Evolutionary conservation across 2,329 filamentous ascomycete species (phyloP).

Genomic region (Penicillium sp.): DNA sequence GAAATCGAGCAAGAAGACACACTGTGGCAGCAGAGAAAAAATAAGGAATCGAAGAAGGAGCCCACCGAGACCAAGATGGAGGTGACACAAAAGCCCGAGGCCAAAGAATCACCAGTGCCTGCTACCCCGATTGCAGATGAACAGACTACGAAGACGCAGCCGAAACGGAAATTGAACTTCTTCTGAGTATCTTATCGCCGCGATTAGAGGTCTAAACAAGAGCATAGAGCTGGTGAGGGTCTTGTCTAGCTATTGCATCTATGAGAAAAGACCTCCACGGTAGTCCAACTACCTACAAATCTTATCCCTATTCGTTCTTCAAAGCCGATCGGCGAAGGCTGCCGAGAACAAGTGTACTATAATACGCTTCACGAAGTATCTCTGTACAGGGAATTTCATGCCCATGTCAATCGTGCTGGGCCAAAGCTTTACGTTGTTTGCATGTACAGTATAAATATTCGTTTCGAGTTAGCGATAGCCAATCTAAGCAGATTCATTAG

Average conservation of each 20-base stretch:
- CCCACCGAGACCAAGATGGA: slow-evolving; percentile 9
- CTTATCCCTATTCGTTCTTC: background rate
- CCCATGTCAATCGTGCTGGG: background rate
- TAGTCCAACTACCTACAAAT: background rate
- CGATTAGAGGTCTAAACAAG: background rate
- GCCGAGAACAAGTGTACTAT: background rate
- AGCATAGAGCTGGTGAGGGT: background rate
- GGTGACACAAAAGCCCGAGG: slow-evolving; percentile 5
- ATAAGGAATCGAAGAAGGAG: slow-evolving; percentile 11
- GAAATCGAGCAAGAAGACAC: slow-evolving; percentile 45
- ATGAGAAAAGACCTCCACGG: background rate
- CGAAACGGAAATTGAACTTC: slow-evolving; percentile 31
- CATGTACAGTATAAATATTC: background rate
- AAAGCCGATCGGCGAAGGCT: background rate
- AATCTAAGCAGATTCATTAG: background rate
- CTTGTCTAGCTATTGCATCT: background rate
- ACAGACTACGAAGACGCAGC: slow-evolving; percentile 10
- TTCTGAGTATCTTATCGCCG: slow-evolving; percentile 19
- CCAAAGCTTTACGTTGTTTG: background rate
- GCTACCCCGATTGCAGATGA: slow-evolving; percentile 10
- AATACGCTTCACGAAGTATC: background rate
- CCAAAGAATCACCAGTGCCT: slow-evolving; percentile 17
- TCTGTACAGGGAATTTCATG: background rate
- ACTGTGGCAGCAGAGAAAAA: slow-evolving; percentile 30
- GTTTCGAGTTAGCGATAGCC: background rate